Conservation (phyloP, 108 stramenopile genomes). For the Cylindrotheca fusiformis region DNA sequence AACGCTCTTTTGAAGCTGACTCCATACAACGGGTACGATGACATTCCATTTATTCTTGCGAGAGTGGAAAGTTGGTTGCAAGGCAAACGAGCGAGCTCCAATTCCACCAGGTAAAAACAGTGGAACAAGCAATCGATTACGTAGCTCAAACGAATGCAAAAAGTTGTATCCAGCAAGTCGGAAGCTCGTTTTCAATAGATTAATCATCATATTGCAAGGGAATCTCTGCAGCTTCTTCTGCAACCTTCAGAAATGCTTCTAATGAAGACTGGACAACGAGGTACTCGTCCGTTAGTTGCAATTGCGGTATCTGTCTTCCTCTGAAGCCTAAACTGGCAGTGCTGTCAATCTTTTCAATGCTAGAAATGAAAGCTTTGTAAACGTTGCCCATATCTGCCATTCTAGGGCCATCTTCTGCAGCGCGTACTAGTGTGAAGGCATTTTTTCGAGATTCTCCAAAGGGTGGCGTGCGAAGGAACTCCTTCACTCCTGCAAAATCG, state of each 20-base stretch:
- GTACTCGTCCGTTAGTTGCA: constrained; percentile 20
- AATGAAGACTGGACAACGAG: constrained; percentile 11
- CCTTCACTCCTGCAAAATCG: constrained; percentile 40
- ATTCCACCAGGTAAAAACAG: no score
- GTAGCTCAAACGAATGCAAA: no score
- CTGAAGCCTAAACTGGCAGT: constrained; percentile 42
- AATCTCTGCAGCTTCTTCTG: constrained; percentile 15
- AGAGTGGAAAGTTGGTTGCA: constrained; percentile 16
- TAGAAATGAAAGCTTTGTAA: constrained; percentile 41
- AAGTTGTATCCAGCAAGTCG: no score
- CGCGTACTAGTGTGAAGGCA: constrained; percentile 36
- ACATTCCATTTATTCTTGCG: constrained; percentile 35
- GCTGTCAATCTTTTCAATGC: constrained; percentile 46
- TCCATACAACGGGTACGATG: constrained; percentile 63
- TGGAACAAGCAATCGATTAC: no score
- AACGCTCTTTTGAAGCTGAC: constrained; percentile 41
- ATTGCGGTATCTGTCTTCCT: constrained; percentile 20
- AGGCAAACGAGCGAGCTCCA: no score
- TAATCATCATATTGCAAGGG: constrained; percentile 11
- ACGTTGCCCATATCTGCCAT: constrained; percentile 25
- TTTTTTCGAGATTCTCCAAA: constrained; percentile 44
- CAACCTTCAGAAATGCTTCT: constrained; percentile 23
- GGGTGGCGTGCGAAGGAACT: constrained; percentile 38
- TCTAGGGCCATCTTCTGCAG: constrained; percentile 58
- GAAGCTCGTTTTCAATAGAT: no score